Base-by-base conservation (phyloP, 2,329 filamentous ascomycete genomes). In the Metarhizium sp. region DNA sequence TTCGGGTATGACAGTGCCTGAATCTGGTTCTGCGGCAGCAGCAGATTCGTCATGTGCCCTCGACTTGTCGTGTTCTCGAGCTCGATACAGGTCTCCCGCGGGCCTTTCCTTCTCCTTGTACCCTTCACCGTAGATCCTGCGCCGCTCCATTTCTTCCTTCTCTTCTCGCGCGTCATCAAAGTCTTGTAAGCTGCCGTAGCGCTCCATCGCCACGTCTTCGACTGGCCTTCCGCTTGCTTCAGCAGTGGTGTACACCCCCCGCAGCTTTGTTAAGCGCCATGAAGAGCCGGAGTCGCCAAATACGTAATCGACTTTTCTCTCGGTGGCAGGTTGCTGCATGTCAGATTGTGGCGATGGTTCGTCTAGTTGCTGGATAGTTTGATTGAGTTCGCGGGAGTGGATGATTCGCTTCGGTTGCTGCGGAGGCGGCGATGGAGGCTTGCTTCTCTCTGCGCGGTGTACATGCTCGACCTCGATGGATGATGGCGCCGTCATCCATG, bases 221-320 rank as follows among this genome's bases (percentile, higher is more conserved):
- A 95, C 78, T 0, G 81, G 64, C n/a, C 79, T 79, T 0, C 85
- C 85, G 0, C 77, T 85, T 63, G 94, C 86, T 61, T 95, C 79
- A 0, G 91, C 90, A 54, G 86, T 80, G 30, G 82, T 81, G 69
- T 95, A 96, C 2, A 96, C 89, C 11, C 85, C 87, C 61, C 88
- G 91, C 36, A 99, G 81, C 69, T 92, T 96, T 6, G 87, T 95
- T 92, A 99, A 96, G 51, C 95, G 86, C 94, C 95, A 99, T 63
- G 90, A 83, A 14, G 92, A 92, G 0, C 94, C 92, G 6, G 82
- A 74, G 68, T 99, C 94, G 18, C 95, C 94, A 69, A 99, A 95
- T 0, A 75, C 88, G 67, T 97, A 99, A 56, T 82, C 77, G 8
- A 95, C 82, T 0, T 58, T 64, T 30, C 67, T 61, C 55, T 88